Evolutionary conservation across 129 eudicot genomes (phyloP), one percentile per base, ranked within the genome.

Genomic region (Scalesia atractyloides): DNA sequence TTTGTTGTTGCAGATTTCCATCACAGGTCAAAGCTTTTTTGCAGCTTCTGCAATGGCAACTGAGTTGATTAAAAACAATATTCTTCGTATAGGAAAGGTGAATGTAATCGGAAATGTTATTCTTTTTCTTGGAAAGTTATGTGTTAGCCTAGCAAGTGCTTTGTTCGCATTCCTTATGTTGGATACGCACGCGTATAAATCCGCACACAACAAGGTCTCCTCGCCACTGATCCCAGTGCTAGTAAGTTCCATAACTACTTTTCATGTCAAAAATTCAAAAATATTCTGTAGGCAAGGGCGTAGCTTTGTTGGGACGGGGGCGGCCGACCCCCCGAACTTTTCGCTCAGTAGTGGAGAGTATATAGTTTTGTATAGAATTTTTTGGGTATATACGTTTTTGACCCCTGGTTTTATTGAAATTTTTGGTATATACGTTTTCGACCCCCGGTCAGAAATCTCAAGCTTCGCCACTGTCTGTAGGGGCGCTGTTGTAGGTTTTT

Each of bases 201-300:
- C 96, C 43, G 84, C 96, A 46, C 96, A 90, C 68, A 72, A 94
- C 83, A 90, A 94, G 83, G 86, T 90, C 70, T 86, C 97, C 18
- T 90, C 97, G 2, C 99, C 98, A 1, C 75, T 94, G 37, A 90
- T 94, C 73, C 98, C 98, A 1, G 98, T 94, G 44, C 86, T 90
- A 84, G 98, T 94, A 88, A 61, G 95, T 76, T 68, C 13, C 41
- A 65, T 46, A 30, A 20, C 41, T 22, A 14, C 59, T 44, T 17
- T 34, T 18, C 43, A 36, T 47, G 50, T 48, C 14, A 12, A 39
- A 14, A 19, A 17, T 19, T 48, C 18, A 12, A 39, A 14, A 19
- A 18, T 37, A 20, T 48, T 48, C 22, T n/a, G 16, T 26, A 49
- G 52, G 17, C n/a, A n/a, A n/a, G n/a, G n/a, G n/a, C n/a, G n/a